Percentiles rank a stretch among this genome's conserved stretches.
phyloP scores from a whole-genome alignment of 2,329 filamentous ascomycete species.

The Ascochyta fabae region DNA sequence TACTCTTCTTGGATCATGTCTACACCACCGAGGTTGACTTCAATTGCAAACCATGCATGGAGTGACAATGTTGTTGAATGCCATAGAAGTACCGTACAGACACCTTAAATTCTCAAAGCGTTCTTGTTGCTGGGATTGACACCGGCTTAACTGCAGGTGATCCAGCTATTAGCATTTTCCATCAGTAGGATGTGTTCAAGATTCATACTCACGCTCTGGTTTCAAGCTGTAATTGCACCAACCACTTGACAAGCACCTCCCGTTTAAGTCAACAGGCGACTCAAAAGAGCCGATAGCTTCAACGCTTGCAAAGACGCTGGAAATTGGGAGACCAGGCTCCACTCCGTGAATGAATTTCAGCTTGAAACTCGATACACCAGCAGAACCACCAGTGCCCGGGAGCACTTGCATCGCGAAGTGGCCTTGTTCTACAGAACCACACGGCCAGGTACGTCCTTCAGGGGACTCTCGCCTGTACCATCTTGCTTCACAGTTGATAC shows the following conservation, averaged over 20 bases:
- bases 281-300: conserved; percentile 25
- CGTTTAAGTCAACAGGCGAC: conserved; percentile 17
- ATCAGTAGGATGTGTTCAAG: too few species aligned
- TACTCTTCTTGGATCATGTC: too few species aligned
- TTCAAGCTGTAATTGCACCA: conserved; percentile 25
- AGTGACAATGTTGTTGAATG: background rate
- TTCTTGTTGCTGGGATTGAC: background rate
- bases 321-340: conserved; percentile 14
- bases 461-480: conserved; percentile 33
- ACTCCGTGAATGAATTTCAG: conserved; percentile 30
- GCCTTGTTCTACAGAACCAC: conserved; percentile 24
- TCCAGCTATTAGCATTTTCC: background rate
- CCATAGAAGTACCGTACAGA: background rate
- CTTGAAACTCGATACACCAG: conserved; percentile 19
- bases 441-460: conserved; percentile 34
- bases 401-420: conserved; percentile 36
- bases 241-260: conserved; percentile 24
- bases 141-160: background rate
- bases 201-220: background rate
- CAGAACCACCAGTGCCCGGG: conserved; percentile 2
- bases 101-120: background rate
- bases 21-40: too few species aligned
- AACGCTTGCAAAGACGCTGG: conserved; percentile 18
- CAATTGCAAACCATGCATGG: too few species aligned
- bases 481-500: conserved; percentile 33